A percentile compares a stretch with the other conserved stretches of the same genome.
Evolutionary conservation across 2,329 filamentous ascomycete species (phyloP).

Genomic region (Alternaria metachromatica): DNA sequence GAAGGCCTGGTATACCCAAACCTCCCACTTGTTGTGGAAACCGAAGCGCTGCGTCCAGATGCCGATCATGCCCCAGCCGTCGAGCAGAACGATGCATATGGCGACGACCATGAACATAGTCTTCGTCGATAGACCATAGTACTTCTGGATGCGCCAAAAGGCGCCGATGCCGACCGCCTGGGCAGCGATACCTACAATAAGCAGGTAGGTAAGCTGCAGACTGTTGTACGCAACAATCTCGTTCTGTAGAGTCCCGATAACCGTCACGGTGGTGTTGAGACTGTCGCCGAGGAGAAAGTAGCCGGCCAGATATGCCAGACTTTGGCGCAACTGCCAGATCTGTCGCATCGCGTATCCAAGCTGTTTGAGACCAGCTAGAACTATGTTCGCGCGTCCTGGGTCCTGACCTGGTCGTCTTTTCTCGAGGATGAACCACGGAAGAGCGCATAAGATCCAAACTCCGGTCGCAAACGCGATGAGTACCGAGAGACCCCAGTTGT

Average conservation of each 20-base stretch:
- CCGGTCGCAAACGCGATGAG: constrained; percentile 70
- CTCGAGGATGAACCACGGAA: constrained; percentile 72
- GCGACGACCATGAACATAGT: constrained; percentile 73
- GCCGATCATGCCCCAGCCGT: constrained; percentile 66
- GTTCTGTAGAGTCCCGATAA: constrained; percentile 71
- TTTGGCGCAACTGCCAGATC: constrained; percentile 71
- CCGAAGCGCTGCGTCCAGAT: constrained; percentile 63
- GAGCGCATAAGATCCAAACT: constrained; percentile 67
- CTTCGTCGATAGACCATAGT: constrained; percentile 67
- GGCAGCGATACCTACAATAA: constrained; percentile 69
- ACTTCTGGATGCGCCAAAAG: constrained; percentile 68
- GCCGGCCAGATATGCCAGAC: constrained; percentile 65
- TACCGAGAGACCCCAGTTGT: constrained; percentile 71
- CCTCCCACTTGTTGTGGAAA: constrained; percentile 62
- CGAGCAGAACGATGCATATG: constrained; percentile 66
- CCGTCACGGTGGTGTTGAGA: constrained; percentile 73
- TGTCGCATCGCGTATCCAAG: constrained; percentile 61
- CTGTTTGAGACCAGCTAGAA: constrained; percentile 66
- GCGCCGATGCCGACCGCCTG: constrained; percentile 68
- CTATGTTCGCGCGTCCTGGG: constrained; percentile 59
- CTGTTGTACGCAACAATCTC: constrained; percentile 70
- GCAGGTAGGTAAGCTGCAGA: constrained; percentile 68
- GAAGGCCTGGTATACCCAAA: constrained; percentile 59
- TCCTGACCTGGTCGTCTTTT: constrained; percentile 68
- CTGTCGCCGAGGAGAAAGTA: constrained; percentile 75